Conservation (phyloP, 495 filamentous ascomycete species). For the Aspergillus biplanus region DNA sequence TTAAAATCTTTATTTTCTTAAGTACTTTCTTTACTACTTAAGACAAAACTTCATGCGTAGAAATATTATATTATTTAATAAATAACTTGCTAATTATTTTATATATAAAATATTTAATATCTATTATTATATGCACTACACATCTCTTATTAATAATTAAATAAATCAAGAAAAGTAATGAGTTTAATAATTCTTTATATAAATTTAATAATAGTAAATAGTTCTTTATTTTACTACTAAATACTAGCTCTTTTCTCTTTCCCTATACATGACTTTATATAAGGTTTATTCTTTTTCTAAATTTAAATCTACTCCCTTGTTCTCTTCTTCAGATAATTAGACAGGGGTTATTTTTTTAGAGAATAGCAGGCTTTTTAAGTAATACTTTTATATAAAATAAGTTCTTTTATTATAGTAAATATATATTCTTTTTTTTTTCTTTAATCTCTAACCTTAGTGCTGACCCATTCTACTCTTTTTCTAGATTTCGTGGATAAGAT, state of each 20-base stretch:
- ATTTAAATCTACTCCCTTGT: neutral
- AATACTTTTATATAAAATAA: constrained; percentile 1
- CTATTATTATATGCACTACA: neutral
- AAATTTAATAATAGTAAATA: no score
- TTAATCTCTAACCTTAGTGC: neutral
- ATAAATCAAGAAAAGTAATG: neutral
- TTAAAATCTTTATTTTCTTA: neutral
- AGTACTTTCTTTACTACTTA: neutral
- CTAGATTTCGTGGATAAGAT: no score
- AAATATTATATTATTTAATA: constrained; percentile 2
- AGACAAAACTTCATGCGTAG: neutral
- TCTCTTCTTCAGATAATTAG: neutral
- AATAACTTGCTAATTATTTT: constrained; percentile 5
- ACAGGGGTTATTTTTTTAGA: neutral
- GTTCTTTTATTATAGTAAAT: neutral
- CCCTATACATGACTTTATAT: no score
- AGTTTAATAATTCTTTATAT: no score
- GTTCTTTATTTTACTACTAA: no score
- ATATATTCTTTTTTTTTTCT: neutral
- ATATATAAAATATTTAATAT: constrained; percentile 10
- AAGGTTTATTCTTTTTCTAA: no score
- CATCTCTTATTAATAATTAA: neutral
- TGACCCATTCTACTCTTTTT: neutral
- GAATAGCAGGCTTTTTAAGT: neutral
- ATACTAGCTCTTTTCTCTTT: no score